A percentile compares a stretch with the other conserved stretches of the same genome.
Conservation (phyloP, 768 basidiomycete genomes). For the Cantharellus cinnabarinus region DNA sequence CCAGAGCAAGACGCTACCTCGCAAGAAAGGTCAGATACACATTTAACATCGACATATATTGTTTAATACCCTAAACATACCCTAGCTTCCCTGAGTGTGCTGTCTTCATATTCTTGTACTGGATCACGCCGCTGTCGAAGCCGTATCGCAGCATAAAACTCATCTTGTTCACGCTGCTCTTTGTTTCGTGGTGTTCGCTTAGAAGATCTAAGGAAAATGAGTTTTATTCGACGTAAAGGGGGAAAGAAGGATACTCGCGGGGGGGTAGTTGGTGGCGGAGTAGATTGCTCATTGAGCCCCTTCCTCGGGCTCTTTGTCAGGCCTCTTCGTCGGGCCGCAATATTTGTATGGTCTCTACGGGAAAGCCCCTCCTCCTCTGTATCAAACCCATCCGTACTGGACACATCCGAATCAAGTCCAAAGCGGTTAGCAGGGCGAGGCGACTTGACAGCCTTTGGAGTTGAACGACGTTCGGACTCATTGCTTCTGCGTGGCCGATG, state of each 20-base stretch:
- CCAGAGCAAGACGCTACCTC: constrained; percentile 3
- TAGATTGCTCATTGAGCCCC: neutral
- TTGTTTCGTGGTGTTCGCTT: neutral
- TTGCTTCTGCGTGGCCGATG: too few species aligned
- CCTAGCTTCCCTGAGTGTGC: constrained; percentile 3
- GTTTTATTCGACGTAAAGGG: neutral
- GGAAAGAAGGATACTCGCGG: neutral
- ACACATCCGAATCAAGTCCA: too few species aligned
- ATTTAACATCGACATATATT: neutral
- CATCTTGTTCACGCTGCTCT: constrained; percentile 1
- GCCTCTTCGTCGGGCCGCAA: too few species aligned
- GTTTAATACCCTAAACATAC: neutral
- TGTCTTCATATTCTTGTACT: constrained; percentile 6
- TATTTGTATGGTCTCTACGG: too few species aligned
- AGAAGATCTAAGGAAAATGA: neutral
- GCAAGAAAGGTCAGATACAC: neutral
- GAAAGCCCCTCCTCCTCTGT: too few species aligned
- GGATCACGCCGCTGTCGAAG: constrained; percentile 6
- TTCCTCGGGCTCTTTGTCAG: too few species aligned
- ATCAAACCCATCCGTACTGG: too few species aligned
- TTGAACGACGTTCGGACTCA: too few species aligned
- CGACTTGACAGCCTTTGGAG: too few species aligned
- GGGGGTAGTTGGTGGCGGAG: neutral
- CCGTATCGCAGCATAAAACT: constrained; percentile 6
- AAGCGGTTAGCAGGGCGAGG: too few species aligned